Base-by-base conservation (phyloP, 2,329 filamentous ascomycete species). In the Amesomyces nigricolor region DNA sequence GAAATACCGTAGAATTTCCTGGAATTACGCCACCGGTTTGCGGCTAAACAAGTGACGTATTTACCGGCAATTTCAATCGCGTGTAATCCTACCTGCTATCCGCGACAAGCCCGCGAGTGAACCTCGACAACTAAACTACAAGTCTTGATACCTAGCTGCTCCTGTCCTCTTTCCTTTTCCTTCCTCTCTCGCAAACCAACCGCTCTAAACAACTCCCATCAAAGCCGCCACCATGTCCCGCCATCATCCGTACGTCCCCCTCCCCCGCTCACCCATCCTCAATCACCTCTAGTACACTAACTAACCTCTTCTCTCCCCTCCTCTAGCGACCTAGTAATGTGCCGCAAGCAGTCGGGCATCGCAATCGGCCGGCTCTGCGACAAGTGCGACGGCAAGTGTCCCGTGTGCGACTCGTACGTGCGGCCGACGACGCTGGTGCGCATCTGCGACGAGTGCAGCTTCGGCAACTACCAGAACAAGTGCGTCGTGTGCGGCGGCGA, bases 401-500 rank as follows among this genome's bases (percentile, higher is more conserved):
- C 94, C 63, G 91, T 99, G 59, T 99, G 94, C 83, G 94, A 99
- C 72, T 95, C 89, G 59, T 99, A 99, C 81, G 94, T 99, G 61
- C 91, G 94, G 14, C 94, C 94, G 11, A 99, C 94, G 29, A 97
- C 94, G 8, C 86, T 97, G 55, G 94, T 95, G 58, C 90, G 92
- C 68, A 97, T 99, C 77, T 99, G 94, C 79, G 94, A 99, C 78
- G 94, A 99, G 76, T 99, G 94, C 80, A 91, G 89, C 71, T 99
- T 99, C 72, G 94, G 94, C 69, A 99, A 99, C 80, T 99, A 96
- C 78, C 94, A 97, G 77, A 99, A 99, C 78, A 99, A 99, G 74
- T 99, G 94, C 71, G 91, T 99, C 64, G 94, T 99, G 43, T 99
- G 94, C 74, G 94, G 94, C 71, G 94, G 94, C 65, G 94, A 97